Base-by-base conservation (phyloP, 2,329 filamentous ascomycete species). In the Microdochium paspali region DNA sequence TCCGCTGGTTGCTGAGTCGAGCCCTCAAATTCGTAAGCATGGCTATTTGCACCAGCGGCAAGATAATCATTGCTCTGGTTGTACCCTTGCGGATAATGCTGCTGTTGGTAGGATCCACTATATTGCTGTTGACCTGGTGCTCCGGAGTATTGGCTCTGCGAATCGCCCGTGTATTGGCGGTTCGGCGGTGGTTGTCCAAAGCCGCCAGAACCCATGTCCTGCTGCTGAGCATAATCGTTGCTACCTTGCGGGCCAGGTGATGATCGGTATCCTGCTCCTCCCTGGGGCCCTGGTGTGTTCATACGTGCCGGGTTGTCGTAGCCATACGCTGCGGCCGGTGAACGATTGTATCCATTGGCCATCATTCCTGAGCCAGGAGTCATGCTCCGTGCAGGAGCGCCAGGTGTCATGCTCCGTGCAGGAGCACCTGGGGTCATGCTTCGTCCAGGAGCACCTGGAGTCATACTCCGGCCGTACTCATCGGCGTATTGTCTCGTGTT, bases 161-260 rank as follows among this genome's bases (percentile, higher is more conserved):
- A 59, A n/a, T 65, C 62, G 28, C 61, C 53, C 5, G 66, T 62
- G 49, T 69, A 69, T 43, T 67, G 63, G n/a, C 66, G 59, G 31
- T 63, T 61, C 4, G 64, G 65, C 10, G 58, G 56, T 5, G 67
- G 61, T 5, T 62, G 63, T 45, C 58, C 57, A 24, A 57, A 46
- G 45, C 57, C 51, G 44, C 57, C 51, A 40, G 55, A 53, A 28
- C 51, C 53, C 20, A 54, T 49, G 39, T 52, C 44, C 15, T 46
- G 46, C 6, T 47, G 46, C 4, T 47, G 49, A 25, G 49, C 51
- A 18, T 56, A 47, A 12, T 28, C 46, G 28, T 47, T 28, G 10
- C 24, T 28, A 15, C n/a, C 35, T 15, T 44, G 18, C 2, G 40
- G 46, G 13, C 39, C 40, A 7, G 46, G 46, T n/a, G 46, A 47